Evolutionary conservation across 345 rosid genomes (phyloP).

Genomic region (Brassica cretica): DNA sequence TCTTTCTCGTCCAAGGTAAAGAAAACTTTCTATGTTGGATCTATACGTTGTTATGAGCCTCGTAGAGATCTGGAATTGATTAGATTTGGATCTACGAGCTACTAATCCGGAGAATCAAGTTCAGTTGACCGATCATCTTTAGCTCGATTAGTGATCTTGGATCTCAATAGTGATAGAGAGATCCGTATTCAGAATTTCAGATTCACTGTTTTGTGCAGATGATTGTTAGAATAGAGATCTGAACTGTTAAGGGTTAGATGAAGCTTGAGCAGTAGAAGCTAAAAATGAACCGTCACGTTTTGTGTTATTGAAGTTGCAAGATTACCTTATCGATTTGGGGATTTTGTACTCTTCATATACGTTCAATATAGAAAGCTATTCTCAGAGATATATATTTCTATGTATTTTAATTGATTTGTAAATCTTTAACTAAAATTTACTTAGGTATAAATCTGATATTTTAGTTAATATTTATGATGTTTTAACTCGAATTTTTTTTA

Average conservation of each 20-base stretch:
- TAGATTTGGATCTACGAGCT: background rate
- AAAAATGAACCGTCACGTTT: background rate
- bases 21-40: slow-evolving; percentile 29
- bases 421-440: too few relatives aligned
- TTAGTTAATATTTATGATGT: background rate
- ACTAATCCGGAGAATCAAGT: background rate
- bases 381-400: too few relatives aligned
- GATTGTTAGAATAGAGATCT: slow-evolving; percentile 16
- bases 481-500: background rate
- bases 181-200: slow-evolving; percentile 19
- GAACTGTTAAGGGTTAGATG: slow-evolving; percentile 5
- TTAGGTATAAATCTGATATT: too few relatives aligned
- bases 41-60: slow-evolving; percentile 17
- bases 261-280: background rate
- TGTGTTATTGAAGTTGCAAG: slow-evolving; percentile 2
- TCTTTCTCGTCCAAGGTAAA: slow-evolving; percentile 35
- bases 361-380: background rate
- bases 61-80: slow-evolving; percentile 12
- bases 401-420: too few relatives aligned
- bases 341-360: background rate
- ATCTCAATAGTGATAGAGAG: slow-evolving; percentile 5
- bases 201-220: slow-evolving; percentile 10
- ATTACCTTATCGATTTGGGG: background rate
- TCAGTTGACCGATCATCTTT: slow-evolving; percentile 23
- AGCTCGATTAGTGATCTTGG: slow-evolving; percentile 14